Conservation (phyloP, 2,329 filamentous ascomycete species). For the Aspergillus hortae region DNA sequence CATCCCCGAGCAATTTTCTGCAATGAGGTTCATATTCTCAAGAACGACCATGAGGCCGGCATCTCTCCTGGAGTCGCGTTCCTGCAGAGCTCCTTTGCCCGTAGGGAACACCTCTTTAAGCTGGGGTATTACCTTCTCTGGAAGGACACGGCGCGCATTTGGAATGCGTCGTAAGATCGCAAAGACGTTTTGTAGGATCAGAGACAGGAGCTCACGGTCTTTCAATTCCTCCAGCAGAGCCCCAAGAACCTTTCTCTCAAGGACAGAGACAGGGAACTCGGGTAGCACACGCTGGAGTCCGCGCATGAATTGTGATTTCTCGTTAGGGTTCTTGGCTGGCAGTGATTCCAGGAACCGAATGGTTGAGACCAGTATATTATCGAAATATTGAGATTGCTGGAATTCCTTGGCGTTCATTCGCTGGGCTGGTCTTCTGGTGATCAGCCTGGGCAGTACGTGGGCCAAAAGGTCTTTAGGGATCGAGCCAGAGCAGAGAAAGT, state of each 20-base stretch:
- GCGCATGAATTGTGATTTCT: conserved; percentile 88
- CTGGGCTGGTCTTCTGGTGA: conserved; percentile 82
- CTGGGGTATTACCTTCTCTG: conserved; percentile 79
- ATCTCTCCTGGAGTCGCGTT: conserved; percentile 79
- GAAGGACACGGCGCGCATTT: conserved; percentile 72
- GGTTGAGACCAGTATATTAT: conserved; percentile 93
- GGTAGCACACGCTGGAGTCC: conserved; percentile 82
- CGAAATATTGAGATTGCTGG: conserved; percentile 92
- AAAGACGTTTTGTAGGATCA: conserved; percentile 89
- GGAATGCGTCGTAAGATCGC: conserved; percentile 79
- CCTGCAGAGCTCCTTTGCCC: conserved; percentile 48
- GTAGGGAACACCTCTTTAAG: conserved; percentile 78
- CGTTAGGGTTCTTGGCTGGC: conserved; percentile 83
- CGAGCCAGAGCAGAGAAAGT: conserved; percentile 74
- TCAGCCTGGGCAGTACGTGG: conserved; percentile 76
- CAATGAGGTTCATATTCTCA: conserved; percentile 73
- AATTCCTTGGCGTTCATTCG: conserved; percentile 86
- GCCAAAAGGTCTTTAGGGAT: conserved; percentile 74
- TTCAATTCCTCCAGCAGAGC: conserved; percentile 90
- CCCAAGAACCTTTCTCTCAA: conserved; percentile 91
- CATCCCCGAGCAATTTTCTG: conserved; percentile 79
- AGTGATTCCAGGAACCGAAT: conserved; percentile 91
- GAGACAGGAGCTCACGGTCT: conserved; percentile 77
- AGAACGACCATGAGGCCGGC: conserved; percentile 88
- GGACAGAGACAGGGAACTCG: conserved; percentile 87